These are phyloP conservation scores for Sporopachydermia quercuum DNA, from an alignment of 805 yeast species.

Conservation along the genomic window DNA sequence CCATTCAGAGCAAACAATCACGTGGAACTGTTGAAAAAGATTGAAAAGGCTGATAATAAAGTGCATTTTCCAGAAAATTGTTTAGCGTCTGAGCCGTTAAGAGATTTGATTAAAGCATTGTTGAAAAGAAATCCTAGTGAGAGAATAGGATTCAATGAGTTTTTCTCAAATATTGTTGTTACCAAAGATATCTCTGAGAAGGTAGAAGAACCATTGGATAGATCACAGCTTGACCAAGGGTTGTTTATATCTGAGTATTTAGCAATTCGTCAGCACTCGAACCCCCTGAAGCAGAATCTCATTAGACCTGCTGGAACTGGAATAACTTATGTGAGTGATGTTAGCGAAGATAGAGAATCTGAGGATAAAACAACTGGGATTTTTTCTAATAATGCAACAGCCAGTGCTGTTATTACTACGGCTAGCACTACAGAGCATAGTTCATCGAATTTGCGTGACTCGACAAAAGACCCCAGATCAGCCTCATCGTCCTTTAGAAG, in stretches of 20 bases:
- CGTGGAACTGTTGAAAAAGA: slow-evolving; percentile 73
- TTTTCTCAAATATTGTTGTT: slow-evolving; percentile 62
- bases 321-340: background rate
- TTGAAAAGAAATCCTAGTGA: slow-evolving; percentile 76
- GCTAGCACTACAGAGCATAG: no score
- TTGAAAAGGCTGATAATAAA: slow-evolving; percentile 65
- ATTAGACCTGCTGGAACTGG: slow-evolving; percentile 7
- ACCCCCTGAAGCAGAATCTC: no score
- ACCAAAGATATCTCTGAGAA: slow-evolving; percentile 29
- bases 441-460: no score
- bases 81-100: slow-evolving; percentile 47
- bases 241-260: slow-evolving; percentile 77
- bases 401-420: no score
- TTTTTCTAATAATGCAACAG: no score
- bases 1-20: slow-evolving; percentile 93
- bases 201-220: slow-evolving; percentile 39
- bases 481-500: no score
- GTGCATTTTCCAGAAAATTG: slow-evolving; percentile 64
- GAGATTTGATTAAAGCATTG: slow-evolving; percentile 56
- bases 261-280: no score
- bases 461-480: no score
- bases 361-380: background rate
- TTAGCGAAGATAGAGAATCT: slow-evolving; percentile 3
- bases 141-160: slow-evolving; percentile 78
- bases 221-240: slow-evolving; percentile 57